phyloP scores from a whole-genome alignment of 805 yeast species.

The Gaillardinia entomophila region DNA sequence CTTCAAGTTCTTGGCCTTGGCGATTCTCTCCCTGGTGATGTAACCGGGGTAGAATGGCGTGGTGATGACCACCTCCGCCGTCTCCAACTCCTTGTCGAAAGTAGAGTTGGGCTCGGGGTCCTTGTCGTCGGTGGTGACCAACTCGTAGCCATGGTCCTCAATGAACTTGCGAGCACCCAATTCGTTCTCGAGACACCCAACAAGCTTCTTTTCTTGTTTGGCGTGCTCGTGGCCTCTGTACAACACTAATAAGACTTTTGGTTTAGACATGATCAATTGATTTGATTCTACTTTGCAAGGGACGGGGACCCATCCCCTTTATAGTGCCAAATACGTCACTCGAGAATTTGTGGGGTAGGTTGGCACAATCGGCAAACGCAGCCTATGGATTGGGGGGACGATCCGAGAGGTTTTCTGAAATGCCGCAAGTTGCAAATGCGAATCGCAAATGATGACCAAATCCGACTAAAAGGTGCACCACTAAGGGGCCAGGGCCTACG shows the following conservation, averaged over 20 bases:
- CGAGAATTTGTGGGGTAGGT: not conserved
- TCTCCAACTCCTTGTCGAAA: constrained; percentile 61
- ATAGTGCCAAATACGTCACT: too few relatives aligned
- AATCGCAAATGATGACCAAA: too few relatives aligned
- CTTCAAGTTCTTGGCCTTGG: constrained; percentile 66
- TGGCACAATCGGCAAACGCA: not conserved
- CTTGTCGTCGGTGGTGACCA: constrained; percentile 62
- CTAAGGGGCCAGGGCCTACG: too few relatives aligned
- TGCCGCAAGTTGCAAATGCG: not conserved
- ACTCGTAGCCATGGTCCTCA: constrained; percentile 59
- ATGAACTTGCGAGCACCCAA: constrained; percentile 64
- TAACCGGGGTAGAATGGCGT: constrained; percentile 85
- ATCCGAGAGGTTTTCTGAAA: not conserved
- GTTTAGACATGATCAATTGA: constrained; percentile 7
- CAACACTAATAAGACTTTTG: constrained; percentile 48
- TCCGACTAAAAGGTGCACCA: too few relatives aligned
- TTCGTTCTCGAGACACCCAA: constrained; percentile 72
- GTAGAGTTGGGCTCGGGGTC: constrained; percentile 52
- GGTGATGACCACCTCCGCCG: constrained; percentile 72
- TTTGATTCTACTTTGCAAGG: not conserved
- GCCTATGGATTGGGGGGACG: not conserved
- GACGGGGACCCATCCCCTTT: too few relatives aligned
- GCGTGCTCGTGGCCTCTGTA: constrained; percentile 59
- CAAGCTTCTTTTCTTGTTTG: constrained; percentile 49
- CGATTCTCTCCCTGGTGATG: constrained; percentile 60